Percentiles rank a stretch among this genome's conserved stretches.
Conservation (phyloP, 352 stramenopile species). For the Globisporangium nunn region DNA sequence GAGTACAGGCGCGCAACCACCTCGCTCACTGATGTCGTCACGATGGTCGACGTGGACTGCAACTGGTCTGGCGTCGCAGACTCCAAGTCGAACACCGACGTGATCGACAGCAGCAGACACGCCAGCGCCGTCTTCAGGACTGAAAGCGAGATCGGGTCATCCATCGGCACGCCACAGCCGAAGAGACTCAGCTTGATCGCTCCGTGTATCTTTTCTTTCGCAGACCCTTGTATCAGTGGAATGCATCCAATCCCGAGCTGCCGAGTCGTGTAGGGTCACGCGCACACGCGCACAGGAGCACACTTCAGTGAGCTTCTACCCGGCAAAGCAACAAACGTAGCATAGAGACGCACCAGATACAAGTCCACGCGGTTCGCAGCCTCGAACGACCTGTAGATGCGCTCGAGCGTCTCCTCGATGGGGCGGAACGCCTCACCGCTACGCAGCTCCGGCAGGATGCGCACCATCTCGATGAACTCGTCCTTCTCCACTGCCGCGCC, state of each 20-base stretch:
- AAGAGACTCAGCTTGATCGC: slow-evolving; percentile 51
- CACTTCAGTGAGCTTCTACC: neutral
- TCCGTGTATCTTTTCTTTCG: slow-evolving; percentile 47
- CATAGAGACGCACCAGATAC: slow-evolving; percentile 28
- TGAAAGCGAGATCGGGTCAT: slow-evolving; percentile 28
- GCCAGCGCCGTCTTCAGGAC: slow-evolving; percentile 33
- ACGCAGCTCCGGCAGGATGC: slow-evolving; percentile 41
- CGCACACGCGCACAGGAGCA: neutral
- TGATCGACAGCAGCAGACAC: slow-evolving; percentile 47
- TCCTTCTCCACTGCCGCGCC: slow-evolving; percentile 29
- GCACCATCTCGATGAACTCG: slow-evolving; percentile 57
- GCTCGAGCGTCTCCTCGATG: slow-evolving; percentile 54
- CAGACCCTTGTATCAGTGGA: slow-evolving; percentile 38
- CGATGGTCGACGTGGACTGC: slow-evolving; percentile 45
- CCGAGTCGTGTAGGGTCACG: neutral
- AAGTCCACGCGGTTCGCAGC: slow-evolving; percentile 44
- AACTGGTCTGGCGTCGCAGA: slow-evolving; percentile 41
- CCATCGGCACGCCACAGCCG: slow-evolving; percentile 23
- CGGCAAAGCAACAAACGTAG: neutral
- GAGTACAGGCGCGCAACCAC: slow-evolving; percentile 42
- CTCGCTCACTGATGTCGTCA: slow-evolving; percentile 49
- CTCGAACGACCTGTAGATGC: slow-evolving; percentile 62
- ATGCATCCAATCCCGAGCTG: slow-evolving; percentile 54
- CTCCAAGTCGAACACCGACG: slow-evolving; percentile 57
- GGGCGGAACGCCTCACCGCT: slow-evolving; percentile 52